Base-by-base conservation (phyloP, 1,139 yeast species). In the Blastobotrys proliferans region DNA sequence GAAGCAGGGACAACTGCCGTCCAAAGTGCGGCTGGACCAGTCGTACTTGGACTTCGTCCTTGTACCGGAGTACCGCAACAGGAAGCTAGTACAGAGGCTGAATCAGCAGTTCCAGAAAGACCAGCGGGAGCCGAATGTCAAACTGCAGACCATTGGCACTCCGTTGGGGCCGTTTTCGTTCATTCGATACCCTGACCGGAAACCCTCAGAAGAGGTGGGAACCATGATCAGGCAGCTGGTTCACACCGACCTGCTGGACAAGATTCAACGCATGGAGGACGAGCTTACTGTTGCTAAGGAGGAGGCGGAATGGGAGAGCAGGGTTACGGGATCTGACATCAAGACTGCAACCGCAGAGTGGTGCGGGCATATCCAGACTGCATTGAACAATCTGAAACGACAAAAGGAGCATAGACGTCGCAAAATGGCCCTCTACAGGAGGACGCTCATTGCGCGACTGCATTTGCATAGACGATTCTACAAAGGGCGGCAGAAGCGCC, bases 1-100 rank as follows among this genome's bases (percentile, higher is more conserved):
- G 3, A 9, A 5, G n/a, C n/a, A n/a, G 21, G 20, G 20, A 3
- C 10, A 17, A 18, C 33, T 36, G 18, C 6, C 31, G 2, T 11
- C 6, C 2, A 25, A 25, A 19, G 10, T 17, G 10, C 28, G 28
- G 22, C 36, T 51, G 20, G 58, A 54, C 31, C 25, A 40, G 17
- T 25, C 39, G 25, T 54, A 54, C 36, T 22, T 51, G 10, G 57
- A 53, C 26, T 31, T 49, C 4, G 45, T 54, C 19, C 35, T 53
- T 22, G 51, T 45, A 11, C 58, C 55, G 1, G 50, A 54, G 21
- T 39, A 45, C 18, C 39, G 46, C 11, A 32, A 40, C 16, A 21
- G 28, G 9, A 33, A 37, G 20, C 22, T 47, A 16, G 31, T 41
- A 17, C 17, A n/a, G 1, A 39, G 34, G 11, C 35, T 37, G 35